Percentiles rank a stretch among this genome's conserved stretches.
phyloP scores from a whole-genome alignment of 164 flowering plant genomes.

The Vitis cinerea region DNA sequence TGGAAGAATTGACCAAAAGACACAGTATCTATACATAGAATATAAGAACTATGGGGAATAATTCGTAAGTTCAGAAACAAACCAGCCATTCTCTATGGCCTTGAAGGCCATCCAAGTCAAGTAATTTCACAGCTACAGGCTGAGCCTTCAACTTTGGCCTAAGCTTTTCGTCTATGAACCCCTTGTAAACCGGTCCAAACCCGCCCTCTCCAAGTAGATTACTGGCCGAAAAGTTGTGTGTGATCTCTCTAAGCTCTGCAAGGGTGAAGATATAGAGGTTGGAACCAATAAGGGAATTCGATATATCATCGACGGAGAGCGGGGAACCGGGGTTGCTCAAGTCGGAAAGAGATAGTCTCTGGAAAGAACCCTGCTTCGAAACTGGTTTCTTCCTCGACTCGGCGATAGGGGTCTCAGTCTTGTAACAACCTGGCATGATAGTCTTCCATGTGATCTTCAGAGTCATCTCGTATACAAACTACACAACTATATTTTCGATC shows the following conservation, averaged over 20 bases:
- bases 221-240: conserved; percentile 48
- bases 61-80: background rate
- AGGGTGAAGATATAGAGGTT: conserved; percentile 52
- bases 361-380: conserved; percentile 23
- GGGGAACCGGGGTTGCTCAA: conserved; percentile 49
- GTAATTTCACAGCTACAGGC: conserved; percentile 66
- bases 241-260: conserved; percentile 52
- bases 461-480: conserved; percentile 4
- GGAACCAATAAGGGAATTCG: conserved; percentile 49
- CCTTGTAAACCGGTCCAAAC: conserved; percentile 85
- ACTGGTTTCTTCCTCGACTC: conserved; percentile 6
- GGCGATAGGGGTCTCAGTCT: background rate
- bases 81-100: conserved; percentile 37
- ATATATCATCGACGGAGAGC: conserved; percentile 46
- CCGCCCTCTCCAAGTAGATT: conserved; percentile 81
- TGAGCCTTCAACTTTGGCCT: conserved; percentile 65
- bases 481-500: too few species aligned
- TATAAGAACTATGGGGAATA: too few species aligned
- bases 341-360: conserved; percentile 55
- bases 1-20: too few species aligned
- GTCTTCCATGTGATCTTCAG: conserved; percentile 27
- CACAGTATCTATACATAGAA: too few species aligned
- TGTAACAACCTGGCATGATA: conserved; percentile 32
- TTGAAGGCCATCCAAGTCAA: conserved; percentile 36
- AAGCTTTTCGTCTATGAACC: conserved; percentile 66